Evolutionary conservation across 129 eudicot genomes (phyloP), one percentile per base, ranked within the genome.

Genomic region (Lactuca sativa): DNA sequence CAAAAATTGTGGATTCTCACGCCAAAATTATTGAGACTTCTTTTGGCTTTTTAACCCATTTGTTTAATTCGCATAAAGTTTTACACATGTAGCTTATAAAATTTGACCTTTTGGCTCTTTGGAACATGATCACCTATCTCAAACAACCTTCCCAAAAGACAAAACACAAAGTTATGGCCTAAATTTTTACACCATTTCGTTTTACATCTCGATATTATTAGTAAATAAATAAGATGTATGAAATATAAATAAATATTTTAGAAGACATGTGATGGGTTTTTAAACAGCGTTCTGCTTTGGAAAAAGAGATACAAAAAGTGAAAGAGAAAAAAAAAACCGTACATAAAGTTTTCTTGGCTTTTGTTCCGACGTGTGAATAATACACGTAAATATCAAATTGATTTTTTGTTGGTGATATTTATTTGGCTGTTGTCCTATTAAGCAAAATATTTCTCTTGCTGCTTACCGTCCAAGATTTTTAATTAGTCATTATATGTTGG

Each of bases 1-100:
- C 76, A 77, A 77, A 69, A 41, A 6, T 38, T 61, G 80, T 76
- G 80, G 64, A 76, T 64, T 76, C 56, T 77, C 65, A 69, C 70
- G 71, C 9, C 62, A 69, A 60, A 61, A 61, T 60, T 38, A 69
- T 76, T 76, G 49, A 69, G 12, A 61, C 70, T 60, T 44, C 32
- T 60, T 69, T 40, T 62, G 62, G 66, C 58, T 69, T 69, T 69
- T 69, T 40, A 52, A 51, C 71, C 71, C 41, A 53, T 32, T 69
- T 62, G 13, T 52, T 43, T 16, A 55, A 18, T 69, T 32, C 59
- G 62, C 76, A 40, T 52, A 33, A 75, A 16, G 52, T 54, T 77
- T 69, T 69, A 70, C 44, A 8, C 63, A 25, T 25, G 57, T 53
- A 16, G 71, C 70, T 30, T 76, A 69, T 41, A 13, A 43, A 62